Percentiles rank a stretch among this genome's conserved stretches.
These are phyloP conservation scores for Penicillium lagena DNA, from an alignment of 495 filamentous ascomycete species.

Conservation along the genomic window DNA sequence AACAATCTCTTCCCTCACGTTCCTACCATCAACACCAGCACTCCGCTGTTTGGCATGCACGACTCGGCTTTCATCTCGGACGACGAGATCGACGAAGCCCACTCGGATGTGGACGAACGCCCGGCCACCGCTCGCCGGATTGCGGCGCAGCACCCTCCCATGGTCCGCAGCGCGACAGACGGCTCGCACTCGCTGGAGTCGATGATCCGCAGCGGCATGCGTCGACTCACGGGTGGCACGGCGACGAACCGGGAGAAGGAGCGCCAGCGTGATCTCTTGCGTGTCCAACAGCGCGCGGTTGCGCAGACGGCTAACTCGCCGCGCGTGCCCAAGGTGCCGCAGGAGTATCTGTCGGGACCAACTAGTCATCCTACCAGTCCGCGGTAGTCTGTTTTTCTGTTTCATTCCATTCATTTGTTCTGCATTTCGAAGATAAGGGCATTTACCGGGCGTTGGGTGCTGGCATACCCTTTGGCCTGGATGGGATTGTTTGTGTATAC, in stretches of 20 bases:
- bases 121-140: conserved; percentile 35
- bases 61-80: conserved; percentile 53
- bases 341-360: conserved; percentile 41
- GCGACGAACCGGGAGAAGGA: conserved; percentile 51
- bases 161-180: conserved; percentile 35
- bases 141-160: conserved; percentile 43
- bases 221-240: conserved; percentile 58
- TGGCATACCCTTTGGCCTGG: conserved; percentile 10
- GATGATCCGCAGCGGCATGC: conserved; percentile 61
- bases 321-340: conserved; percentile 59
- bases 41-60: conserved; percentile 21
- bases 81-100: conserved; percentile 43
- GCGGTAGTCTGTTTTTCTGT: conserved; percentile 11
- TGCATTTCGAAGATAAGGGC: background rate
- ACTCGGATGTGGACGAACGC: conserved; percentile 42
- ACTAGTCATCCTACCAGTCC: conserved; percentile 37
- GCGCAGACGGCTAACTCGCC: conserved; percentile 42
- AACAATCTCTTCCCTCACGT: conserved; percentile 46
- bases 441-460: conserved; percentile 18
- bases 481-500: too few species aligned
- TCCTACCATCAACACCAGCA: conserved; percentile 7
- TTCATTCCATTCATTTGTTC: conserved; percentile 1
- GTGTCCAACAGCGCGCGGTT: conserved; percentile 43
- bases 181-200: conserved; percentile 60
- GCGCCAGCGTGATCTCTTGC: conserved; percentile 51